Conservation (phyloP, 2,329 filamentous ascomycete species). For the Sclerotinia sclerotiorum region DNA sequence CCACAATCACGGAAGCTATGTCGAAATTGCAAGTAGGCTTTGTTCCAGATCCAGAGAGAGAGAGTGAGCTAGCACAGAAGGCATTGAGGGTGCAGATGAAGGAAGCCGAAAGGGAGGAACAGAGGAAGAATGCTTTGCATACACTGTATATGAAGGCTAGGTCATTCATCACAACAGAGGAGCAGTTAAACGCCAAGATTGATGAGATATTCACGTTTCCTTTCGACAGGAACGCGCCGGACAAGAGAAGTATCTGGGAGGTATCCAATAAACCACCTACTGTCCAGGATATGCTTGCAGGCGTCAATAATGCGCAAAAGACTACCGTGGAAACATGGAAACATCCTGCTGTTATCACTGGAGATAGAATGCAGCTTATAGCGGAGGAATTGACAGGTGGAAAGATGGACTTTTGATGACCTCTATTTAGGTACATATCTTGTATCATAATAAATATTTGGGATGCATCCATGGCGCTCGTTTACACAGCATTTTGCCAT, state of each 20-base stretch:
- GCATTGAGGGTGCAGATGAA: slow-evolving; percentile 47
- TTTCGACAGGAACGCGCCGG: background rate
- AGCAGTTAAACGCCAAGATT: slow-evolving; percentile 71
- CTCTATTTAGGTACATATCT: background rate
- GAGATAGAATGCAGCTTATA: slow-evolving; percentile 61
- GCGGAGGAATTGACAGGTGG: slow-evolving; percentile 68
- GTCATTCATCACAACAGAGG: slow-evolving; percentile 80
- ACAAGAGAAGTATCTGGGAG: slow-evolving; percentile 38
- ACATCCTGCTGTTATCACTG: slow-evolving; percentile 44
- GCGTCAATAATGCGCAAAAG: slow-evolving; percentile 38
- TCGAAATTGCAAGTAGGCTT: slow-evolving; percentile 50
- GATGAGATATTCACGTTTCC: slow-evolving; percentile 67
- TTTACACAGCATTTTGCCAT: slow-evolving; percentile 3
- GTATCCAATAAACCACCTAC: slow-evolving; percentile 44
- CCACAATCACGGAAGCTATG: slow-evolving; percentile 59
- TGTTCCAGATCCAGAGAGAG: slow-evolving; percentile 62
- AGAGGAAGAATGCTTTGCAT: slow-evolving; percentile 71
- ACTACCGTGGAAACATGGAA: slow-evolving; percentile 40
- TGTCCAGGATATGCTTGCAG: slow-evolving; percentile 49
- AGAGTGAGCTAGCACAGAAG: slow-evolving; percentile 51
- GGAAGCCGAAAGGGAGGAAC: slow-evolving; percentile 53
- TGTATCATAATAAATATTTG: slow-evolving; percentile 4
- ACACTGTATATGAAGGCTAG: slow-evolving; percentile 87
- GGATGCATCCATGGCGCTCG: background rate
- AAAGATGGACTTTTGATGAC: slow-evolving; percentile 48